Conservation (phyloP, 23 red algal species). For the Gracilariopsis chorda region DNA sequence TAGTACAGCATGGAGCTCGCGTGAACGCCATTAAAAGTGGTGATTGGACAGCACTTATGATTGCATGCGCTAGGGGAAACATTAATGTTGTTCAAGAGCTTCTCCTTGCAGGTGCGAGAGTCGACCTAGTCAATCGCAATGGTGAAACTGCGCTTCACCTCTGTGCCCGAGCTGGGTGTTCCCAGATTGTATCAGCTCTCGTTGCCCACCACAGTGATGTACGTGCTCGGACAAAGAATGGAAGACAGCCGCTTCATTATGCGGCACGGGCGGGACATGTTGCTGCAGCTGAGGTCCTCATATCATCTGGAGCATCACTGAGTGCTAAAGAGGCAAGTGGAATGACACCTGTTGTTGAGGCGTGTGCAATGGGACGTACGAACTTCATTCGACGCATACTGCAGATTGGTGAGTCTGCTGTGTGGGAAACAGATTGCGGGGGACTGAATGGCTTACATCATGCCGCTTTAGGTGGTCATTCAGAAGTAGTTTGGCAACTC, state of each 20-base stretch:
- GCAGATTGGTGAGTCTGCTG: not conserved
- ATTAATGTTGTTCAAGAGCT: not conserved
- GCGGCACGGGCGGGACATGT: slow-evolving; percentile 5
- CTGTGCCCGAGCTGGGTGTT: not conserved
- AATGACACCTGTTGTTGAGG: slow-evolving; percentile 1
- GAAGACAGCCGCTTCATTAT: slow-evolving; percentile 10
- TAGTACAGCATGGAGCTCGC: slow-evolving; percentile 7
- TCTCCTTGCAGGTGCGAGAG: not conserved
- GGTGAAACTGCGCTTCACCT: slow-evolving; percentile 43
- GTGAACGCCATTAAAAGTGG: slow-evolving; percentile 52
- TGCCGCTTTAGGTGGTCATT: not conserved
- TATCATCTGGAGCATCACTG: not conserved
- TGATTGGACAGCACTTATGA: slow-evolving; percentile 61
- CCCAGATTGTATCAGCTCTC: not conserved
- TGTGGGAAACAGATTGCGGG: slow-evolving; percentile 13
- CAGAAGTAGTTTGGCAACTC: not conserved
- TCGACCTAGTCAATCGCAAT: not conserved
- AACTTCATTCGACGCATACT: not conserved
- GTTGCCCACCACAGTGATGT: not conserved
- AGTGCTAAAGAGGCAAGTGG: not conserved
- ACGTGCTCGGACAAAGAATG: not conserved
- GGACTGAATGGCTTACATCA: slow-evolving; percentile 45
- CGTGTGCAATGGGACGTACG: not conserved
- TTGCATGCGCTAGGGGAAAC: not conserved
- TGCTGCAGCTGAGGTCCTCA: not conserved